phyloP scores from a whole-genome alignment of 257 asterid species.

The Phtheirospermum japonicum region DNA sequence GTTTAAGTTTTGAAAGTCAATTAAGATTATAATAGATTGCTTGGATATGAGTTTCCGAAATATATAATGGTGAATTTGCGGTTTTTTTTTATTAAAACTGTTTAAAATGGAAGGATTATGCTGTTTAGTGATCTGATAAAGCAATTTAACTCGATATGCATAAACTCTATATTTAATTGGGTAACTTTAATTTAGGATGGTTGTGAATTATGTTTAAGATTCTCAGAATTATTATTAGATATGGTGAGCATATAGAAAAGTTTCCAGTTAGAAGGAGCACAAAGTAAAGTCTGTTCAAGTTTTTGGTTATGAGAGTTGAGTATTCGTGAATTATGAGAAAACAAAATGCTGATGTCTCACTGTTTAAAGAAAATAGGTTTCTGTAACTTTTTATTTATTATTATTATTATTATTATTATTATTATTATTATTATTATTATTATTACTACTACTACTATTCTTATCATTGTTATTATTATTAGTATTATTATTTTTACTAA shows the following conservation, averaged over 20 bases:
- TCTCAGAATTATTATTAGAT: no score
- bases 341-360: constrained; percentile 4
- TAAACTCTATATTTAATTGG: not conserved
- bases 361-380: no score
- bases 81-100: not conserved
- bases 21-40: constrained; percentile 10
- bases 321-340: not conserved
- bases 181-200: constrained; percentile 2
- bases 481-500: no score
- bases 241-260: not conserved
- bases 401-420: no score
- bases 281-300: not conserved
- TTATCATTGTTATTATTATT: no score
- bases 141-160: constrained; percentile 22
- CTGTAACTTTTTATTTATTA: no score
- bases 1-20: constrained; percentile 25
- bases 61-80: constrained; percentile 8
- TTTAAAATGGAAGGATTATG: constrained; percentile 19
- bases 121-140: not conserved
- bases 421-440: no score
- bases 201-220: not conserved
- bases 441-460: no score
- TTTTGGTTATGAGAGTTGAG: constrained; percentile 9
- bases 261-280: not conserved
- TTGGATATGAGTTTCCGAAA: constrained; percentile 5